Conservation (phyloP, 1,139 yeast species). For the Saccharomyces hybrid region DNA sequence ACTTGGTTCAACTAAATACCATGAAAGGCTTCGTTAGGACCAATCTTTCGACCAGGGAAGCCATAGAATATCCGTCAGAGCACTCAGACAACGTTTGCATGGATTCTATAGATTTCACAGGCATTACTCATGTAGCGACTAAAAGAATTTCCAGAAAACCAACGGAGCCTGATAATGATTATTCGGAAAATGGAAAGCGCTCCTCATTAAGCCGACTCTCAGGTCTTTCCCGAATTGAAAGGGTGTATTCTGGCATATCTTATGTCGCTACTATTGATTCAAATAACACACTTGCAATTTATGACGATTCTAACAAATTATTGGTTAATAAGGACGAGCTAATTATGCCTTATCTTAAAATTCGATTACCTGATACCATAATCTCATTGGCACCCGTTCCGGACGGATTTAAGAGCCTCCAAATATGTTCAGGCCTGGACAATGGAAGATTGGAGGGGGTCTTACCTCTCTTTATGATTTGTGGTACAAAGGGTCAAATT, state of each 20-base stretch:
- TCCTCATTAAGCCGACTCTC: not conserved
- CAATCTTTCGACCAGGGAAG: not conserved
- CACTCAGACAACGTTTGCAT: not conserved
- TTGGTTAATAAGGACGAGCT: not conserved
- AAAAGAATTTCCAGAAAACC: not conserved
- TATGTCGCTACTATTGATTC: not conserved
- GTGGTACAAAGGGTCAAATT: not conserved
- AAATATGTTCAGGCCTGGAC: not conserved
- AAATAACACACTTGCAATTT: not conserved
- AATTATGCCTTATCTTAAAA: not conserved
- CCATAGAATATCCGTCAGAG: not conserved
- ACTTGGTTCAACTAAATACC: not conserved
- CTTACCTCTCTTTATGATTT: not conserved
- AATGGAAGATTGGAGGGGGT: not conserved
- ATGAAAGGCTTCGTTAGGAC: not conserved
- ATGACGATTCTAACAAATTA: not conserved
- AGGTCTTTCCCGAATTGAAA: not conserved
- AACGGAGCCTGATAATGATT: not conserved
- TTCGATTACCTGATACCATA: not conserved
- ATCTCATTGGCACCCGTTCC: not conserved
- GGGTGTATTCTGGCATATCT: not conserved
- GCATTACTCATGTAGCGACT: not conserved
- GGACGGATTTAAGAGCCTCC: not conserved
- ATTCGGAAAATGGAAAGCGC: not conserved
- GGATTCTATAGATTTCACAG: not conserved